These are phyloP conservation scores for Sherardia arvensis DNA, from an alignment of 257 asterid genomes.

Conservation along the genomic window DNA sequence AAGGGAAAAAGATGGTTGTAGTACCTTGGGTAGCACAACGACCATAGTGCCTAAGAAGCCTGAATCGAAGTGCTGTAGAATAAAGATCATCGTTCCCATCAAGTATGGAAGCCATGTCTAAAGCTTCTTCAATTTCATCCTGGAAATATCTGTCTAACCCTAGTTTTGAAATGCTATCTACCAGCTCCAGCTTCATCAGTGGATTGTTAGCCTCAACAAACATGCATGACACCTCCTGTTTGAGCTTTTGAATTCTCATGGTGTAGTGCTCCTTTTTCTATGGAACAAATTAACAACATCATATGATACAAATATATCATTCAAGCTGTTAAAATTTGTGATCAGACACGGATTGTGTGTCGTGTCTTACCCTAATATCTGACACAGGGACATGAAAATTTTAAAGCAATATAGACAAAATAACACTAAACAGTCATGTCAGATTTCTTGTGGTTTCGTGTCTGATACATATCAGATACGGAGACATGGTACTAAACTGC, in stretches of 20 bases:
- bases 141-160: not conserved
- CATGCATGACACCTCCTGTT: not conserved
- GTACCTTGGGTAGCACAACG: slow-evolving; percentile 38
- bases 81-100: slow-evolving; percentile 16
- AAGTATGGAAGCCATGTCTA: not conserved
- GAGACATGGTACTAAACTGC: no score
- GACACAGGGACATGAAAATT: no score
- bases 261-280: slow-evolving; percentile 17
- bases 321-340: no score
- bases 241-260: slow-evolving; percentile 10
- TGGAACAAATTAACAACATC: no score
- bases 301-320: no score
- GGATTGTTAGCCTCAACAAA: not conserved
- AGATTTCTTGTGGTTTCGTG: no score
- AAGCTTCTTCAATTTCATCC: not conserved
- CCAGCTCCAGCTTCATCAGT: not conserved
- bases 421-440: no score
- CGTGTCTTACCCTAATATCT: no score
- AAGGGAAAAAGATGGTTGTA: no score
- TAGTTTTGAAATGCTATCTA: not conserved
- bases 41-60: slow-evolving; percentile 51
- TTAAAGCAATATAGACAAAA: no score
- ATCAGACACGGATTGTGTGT: no score
- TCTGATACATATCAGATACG: no score
- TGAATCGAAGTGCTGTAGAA: slow-evolving; percentile 25